phyloP scores from a whole-genome alignment of 805 yeast genomes.

The Candida lessepsii region DNA sequence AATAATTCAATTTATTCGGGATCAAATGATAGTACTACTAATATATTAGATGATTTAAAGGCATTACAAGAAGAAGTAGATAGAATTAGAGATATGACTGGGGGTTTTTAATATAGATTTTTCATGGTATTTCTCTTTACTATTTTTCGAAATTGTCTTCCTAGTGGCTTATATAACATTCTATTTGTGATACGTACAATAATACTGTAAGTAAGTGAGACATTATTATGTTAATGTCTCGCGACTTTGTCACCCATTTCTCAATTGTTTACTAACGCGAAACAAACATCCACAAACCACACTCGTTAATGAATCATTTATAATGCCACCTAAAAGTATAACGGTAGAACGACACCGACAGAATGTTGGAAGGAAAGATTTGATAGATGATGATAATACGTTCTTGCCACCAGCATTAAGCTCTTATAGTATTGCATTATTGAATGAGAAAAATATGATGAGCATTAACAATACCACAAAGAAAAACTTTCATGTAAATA shows the following conservation, averaged over 20 bases:
- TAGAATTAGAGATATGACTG: constrained; percentile 46
- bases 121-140: too few species aligned
- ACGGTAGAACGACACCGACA: constrained; percentile 11
- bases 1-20: constrained; percentile 3
- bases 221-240: too few species aligned
- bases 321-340: constrained; percentile 17
- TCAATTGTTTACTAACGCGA: constrained; percentile 6
- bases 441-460: constrained; percentile 29
- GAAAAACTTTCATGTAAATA: background rate
- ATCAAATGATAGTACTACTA: constrained; percentile 38
- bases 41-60: constrained; percentile 61
- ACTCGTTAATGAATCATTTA: constrained; percentile 1
- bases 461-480: constrained; percentile 5
- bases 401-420: constrained; percentile 61
- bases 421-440: constrained; percentile 54
- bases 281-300: constrained; percentile 6
- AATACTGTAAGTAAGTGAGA: too few species aligned
- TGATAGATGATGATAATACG: constrained; percentile 46
- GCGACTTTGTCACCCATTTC: background rate
- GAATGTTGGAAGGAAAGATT: constrained; percentile 13
- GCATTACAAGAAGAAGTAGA: constrained; percentile 73
- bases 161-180: too few species aligned
- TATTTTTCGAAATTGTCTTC: too few species aligned
- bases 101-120: constrained; percentile 32
- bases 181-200: too few species aligned